These are phyloP conservation scores for Populus deltoides DNA, from an alignment of 345 rosid species.

Conservation along the genomic window DNA sequence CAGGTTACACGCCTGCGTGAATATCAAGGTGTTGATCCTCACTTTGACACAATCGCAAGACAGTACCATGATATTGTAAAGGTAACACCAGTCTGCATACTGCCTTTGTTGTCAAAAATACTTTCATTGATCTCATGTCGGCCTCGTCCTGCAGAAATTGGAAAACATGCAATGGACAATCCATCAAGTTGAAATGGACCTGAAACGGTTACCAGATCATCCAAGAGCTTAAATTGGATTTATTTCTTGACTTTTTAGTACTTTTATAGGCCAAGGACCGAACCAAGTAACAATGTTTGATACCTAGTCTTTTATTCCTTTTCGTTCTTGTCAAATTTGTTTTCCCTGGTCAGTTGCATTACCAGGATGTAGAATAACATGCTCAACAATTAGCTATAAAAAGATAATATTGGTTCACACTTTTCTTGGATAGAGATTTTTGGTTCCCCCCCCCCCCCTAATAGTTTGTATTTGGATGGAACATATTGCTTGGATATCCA, in stretches of 20 bases:
- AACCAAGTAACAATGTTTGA: too few species aligned
- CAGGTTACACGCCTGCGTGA: conserved; percentile 96
- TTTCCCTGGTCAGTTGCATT: too few species aligned
- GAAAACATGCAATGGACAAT: conserved; percentile 97
- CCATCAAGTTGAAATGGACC: conserved; percentile 90
- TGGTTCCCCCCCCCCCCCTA: too few species aligned
- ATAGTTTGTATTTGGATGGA: too few species aligned
- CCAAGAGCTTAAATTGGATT: conserved; percentile 28
- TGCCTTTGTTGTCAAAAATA: background rate
- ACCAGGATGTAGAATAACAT: too few species aligned
- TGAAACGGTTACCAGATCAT: conserved; percentile 62
- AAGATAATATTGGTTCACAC: too few species aligned
- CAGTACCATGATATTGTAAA: conserved; percentile 91
- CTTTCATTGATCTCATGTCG: conserved; percentile 13
- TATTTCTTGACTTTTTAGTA: background rate
- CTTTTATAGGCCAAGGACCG: too few species aligned
- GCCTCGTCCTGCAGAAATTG: conserved; percentile 56
- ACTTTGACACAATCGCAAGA: conserved; percentile 82
- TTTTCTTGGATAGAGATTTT: too few species aligned
- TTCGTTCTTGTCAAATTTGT: too few species aligned
- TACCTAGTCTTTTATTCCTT: too few species aligned
- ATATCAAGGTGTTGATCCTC: conserved; percentile 97
- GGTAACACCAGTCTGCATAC: conserved; percentile 37
- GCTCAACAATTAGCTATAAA: too few species aligned
- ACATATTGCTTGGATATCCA: too few species aligned